Evolutionary conservation across 1,284 basidiomycete genomes (phyloP).

Genomic region (Fomes fomentarius): DNA sequence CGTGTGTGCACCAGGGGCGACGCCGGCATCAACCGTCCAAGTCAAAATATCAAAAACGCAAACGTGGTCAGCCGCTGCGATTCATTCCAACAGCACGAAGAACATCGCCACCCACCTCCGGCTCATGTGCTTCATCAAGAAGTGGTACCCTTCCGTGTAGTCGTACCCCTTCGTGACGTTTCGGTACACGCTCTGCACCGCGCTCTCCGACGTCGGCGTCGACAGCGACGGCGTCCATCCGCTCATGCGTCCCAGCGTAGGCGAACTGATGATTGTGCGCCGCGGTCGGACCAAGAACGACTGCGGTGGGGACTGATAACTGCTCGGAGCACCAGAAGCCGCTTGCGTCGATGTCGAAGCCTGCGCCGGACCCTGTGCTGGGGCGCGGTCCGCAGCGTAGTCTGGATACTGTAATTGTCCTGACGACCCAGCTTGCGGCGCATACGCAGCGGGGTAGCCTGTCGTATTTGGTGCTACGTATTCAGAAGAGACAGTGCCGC

Average conservation of each 20-base stretch:
- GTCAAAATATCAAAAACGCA: not conserved
- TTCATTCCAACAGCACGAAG: conserved; percentile 6
- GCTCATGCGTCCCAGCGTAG: conserved; percentile 19
- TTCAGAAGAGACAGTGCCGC: conserved; percentile 14
- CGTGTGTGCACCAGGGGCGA: too few species aligned
- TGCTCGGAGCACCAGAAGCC: not conserved
- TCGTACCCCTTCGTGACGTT: conserved; percentile 84
- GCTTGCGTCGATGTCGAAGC: not conserved
- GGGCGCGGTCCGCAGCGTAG: conserved; percentile 18
- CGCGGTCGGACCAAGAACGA: conserved; percentile 20
- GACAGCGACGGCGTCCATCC: conserved; percentile 27
- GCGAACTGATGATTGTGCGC: conserved; percentile 19
- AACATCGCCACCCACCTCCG: conserved; percentile 63
- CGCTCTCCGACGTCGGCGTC: conserved; percentile 22
- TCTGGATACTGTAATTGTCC: conserved; percentile 16
- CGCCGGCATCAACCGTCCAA: too few species aligned
- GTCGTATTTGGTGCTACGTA: conserved; percentile 22
- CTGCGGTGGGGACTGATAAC: conserved; percentile 13
- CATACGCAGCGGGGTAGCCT: conserved; percentile 12
- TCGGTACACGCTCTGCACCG: conserved; percentile 69
- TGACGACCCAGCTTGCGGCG: conserved; percentile 12
- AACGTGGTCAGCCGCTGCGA: conserved; percentile 1
- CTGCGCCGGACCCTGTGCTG: conserved; percentile 11
- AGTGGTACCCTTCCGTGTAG: conserved; percentile 94
- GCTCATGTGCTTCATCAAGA: conserved; percentile 90